phyloP scores from a whole-genome alignment of 805 yeast genomes.

The Nakazawaea ishiwadae region DNA sequence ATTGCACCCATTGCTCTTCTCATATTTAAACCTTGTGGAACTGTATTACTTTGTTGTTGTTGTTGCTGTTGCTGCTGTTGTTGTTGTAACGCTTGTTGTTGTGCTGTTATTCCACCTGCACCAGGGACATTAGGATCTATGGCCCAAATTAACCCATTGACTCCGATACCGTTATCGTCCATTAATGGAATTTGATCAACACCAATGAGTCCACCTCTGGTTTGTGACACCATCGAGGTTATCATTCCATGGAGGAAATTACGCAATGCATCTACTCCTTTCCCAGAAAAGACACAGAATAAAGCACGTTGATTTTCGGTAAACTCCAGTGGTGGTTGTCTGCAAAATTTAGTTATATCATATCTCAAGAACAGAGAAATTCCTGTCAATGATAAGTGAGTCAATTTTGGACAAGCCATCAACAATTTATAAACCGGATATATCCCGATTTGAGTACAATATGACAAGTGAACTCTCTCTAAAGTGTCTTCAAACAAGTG shows the following conservation, averaged over 20 bases:
- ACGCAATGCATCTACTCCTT: conserved; percentile 76
- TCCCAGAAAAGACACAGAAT: conserved; percentile 92
- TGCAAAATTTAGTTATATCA: conserved; percentile 81
- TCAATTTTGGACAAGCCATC: conserved; percentile 76
- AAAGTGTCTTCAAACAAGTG: conserved; percentile 74
- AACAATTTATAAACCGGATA: conserved; percentile 74
- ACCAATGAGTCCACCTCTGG: conserved; percentile 6
- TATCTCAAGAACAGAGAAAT: conserved; percentile 82
- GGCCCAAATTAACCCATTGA: conserved; percentile 5
- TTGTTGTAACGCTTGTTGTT: background rate
- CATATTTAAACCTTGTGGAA: background rate
- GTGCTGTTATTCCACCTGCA: background rate
- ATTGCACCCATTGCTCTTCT: background rate
- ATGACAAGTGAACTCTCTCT: conserved; percentile 90
- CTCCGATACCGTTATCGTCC: conserved; percentile 9
- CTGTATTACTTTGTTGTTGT: background rate
- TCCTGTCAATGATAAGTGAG: conserved; percentile 91
- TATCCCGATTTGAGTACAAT: conserved; percentile 76
- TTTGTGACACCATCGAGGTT: conserved; percentile 3
- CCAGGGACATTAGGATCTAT: background rate
- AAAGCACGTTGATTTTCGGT: conserved; percentile 77
- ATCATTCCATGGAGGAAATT: conserved; percentile 49
- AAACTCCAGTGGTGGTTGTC: conserved; percentile 91
- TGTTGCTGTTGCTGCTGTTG: background rate
- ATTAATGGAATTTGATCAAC: background rate